Evolutionary conservation across 164 flowering plant species (phyloP), one percentile per base, ranked within the genome.

Genomic region (Kalanchoe fedtschenkoi): DNA sequence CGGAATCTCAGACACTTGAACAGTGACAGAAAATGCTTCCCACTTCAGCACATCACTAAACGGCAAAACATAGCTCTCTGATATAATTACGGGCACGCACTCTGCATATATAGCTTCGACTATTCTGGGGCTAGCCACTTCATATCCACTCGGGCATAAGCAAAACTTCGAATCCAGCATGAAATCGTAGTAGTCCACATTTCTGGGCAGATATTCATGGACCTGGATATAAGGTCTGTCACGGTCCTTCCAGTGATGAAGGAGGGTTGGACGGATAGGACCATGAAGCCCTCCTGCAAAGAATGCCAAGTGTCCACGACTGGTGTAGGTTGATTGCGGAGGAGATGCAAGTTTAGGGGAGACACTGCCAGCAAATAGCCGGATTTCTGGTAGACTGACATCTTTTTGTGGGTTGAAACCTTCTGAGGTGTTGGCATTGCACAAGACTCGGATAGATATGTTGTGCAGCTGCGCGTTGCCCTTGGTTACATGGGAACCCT

Each of bases 391-490:
- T 14, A 82, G 8, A 6, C 82, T 72, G 11, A 74, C 82, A 61
- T 80, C 83, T 19, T 66, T 62, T 16, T 16, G 26, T 0, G 82
- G 83, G 7, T 58, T 34, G 63, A 80, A 80, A 0, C 80, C 74
- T 68, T 81, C 83, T 0, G 81, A 74, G 15, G 74, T 64, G 65
- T 81, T 79, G 39, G 86, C 81, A 46, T 81, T 81, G 74, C 83
- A 81, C 0, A 81, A 67, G 6, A 70, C 81, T 68, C 83, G 61
- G 3, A 81, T 76, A 21, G 68, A 73, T 71, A 26, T 69, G 53
- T 71, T 66, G 76, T 37, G 74, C 2, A 79, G 60, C 3, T 63
- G 2, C 0, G 71, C 77, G 8, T 63, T 13, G 0, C 39, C 71
- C 1, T 30, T 29, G 17, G 86, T 72, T 10, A 72, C 65, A 4